Conservation (phyloP, 1,284 basidiomycete species). For the Sanguinoderma infundibulare region DNA sequence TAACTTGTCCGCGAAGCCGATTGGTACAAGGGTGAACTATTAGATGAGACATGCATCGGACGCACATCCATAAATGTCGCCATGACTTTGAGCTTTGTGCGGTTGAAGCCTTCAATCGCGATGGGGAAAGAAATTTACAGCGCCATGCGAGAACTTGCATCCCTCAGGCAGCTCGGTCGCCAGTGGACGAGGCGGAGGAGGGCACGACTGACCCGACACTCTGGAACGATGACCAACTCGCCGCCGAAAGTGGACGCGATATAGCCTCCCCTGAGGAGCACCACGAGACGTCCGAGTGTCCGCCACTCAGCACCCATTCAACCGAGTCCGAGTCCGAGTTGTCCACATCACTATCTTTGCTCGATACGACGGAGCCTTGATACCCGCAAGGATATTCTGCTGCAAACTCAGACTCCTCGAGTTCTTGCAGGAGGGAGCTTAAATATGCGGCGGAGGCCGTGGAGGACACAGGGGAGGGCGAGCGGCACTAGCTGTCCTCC, state of each 20-base stretch:
- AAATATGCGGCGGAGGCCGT: background rate
- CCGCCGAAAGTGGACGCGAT: slow-evolving; percentile 7
- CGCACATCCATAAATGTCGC: no score
- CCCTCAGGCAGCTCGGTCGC: background rate
- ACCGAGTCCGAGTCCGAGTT: slow-evolving; percentile 6
- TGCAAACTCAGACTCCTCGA: background rate
- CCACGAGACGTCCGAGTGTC: background rate
- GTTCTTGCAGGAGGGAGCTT: background rate
- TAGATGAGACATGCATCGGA: no score
- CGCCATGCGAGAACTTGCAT: background rate
- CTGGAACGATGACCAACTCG: slow-evolving; percentile 16
- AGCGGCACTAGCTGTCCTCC: background rate
- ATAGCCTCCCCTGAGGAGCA: background rate
- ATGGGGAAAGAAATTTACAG: no score
- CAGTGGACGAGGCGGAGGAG: background rate
- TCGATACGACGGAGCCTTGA: background rate
- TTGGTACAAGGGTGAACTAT: no score
- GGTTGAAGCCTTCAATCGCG: no score
- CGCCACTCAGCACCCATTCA: background rate
- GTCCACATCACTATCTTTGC: background rate
- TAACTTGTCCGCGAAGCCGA: no score
- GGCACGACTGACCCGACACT: slow-evolving; percentile 2
- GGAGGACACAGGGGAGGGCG: background rate
- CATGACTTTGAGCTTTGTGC: no score
- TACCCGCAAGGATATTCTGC: background rate